Evolutionary conservation across 176 grass and related monocot genomes (phyloP).

Genomic region (Poa annua): DNA sequence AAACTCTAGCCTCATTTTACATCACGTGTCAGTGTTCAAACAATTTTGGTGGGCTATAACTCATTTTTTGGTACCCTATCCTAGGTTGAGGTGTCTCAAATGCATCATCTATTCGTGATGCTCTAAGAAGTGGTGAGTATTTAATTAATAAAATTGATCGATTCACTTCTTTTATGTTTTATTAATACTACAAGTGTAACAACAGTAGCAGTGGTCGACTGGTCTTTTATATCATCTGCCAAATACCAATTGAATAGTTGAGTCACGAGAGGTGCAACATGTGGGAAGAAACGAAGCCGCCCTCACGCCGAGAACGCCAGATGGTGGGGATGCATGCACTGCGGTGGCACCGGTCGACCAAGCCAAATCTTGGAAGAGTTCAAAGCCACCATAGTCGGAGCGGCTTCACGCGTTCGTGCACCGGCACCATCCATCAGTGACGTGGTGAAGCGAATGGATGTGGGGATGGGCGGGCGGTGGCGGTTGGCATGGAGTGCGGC

Average conservation of each 20-base stretch:
- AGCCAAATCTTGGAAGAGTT: background rate
- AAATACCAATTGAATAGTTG: background rate
- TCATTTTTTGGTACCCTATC: no score
- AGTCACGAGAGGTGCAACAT: background rate
- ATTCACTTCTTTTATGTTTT: no score
- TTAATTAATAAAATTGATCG: no score
- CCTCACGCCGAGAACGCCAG: background rate
- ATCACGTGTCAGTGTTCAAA: no score
- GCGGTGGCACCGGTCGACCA: background rate
- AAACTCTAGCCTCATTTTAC: no score
- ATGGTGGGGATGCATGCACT: background rate
- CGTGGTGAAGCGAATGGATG: background rate
- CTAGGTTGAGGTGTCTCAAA: no score
- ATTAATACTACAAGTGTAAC: no score
- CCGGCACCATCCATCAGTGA: background rate
- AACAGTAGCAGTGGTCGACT: no score
- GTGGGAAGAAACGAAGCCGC: background rate
- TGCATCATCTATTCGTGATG: no score
- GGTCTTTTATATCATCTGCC: background rate
- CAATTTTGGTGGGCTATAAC: no score
- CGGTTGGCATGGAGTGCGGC: slow-evolving; percentile 25
- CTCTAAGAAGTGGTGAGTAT: no score
- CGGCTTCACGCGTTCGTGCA: background rate
- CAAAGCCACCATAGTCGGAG: slow-evolving; percentile 20
- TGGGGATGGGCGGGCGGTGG: background rate